Percentiles rank a stretch among this genome's conserved stretches.
Conservation (phyloP, 2,329 filamentous ascomycete species). For the Neofusicoccum umdonicola region DNA sequence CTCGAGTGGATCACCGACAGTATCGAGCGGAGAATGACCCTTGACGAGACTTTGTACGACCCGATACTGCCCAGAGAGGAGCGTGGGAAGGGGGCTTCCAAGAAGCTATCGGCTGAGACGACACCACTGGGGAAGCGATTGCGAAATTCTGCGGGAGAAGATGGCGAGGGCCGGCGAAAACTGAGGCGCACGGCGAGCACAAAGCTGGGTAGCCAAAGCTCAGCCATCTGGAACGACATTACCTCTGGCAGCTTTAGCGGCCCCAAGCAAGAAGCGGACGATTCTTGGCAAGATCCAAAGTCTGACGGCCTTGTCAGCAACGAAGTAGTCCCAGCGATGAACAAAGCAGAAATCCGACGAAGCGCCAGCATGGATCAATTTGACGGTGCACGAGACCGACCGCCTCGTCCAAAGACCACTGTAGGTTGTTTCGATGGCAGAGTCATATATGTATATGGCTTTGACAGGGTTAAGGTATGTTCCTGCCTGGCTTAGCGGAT, state of each 20-base stretch:
- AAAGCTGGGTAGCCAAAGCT: constrained; percentile 74
- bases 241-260: constrained; percentile 46
- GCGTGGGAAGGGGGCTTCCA: constrained; percentile 77
- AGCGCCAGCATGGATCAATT: constrained; percentile 18
- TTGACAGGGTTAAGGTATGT: constrained; percentile 42
- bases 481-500: background rate
- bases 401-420: background rate
- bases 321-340: constrained; percentile 13
- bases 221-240: constrained; percentile 89
- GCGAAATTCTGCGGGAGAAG: constrained; percentile 26
- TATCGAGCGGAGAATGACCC: constrained; percentile 79
- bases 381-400: background rate
- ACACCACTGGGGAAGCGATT: constrained; percentile 41
- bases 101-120: constrained; percentile 36
- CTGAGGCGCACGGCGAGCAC: constrained; percentile 83
- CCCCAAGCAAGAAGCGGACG: constrained; percentile 24
- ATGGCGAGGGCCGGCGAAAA: constrained; percentile 66
- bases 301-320: constrained; percentile 19
- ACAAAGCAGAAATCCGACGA: background rate
- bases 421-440: constrained; percentile 37
- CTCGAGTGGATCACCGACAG: constrained; percentile 84
- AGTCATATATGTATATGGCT: constrained; percentile 43
- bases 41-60: constrained; percentile 84
- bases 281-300: constrained; percentile 36
- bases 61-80: constrained; percentile 66